Evolutionary conservation across 495 filamentous ascomycete species (phyloP).

Genomic region (Podospora sp.): DNA sequence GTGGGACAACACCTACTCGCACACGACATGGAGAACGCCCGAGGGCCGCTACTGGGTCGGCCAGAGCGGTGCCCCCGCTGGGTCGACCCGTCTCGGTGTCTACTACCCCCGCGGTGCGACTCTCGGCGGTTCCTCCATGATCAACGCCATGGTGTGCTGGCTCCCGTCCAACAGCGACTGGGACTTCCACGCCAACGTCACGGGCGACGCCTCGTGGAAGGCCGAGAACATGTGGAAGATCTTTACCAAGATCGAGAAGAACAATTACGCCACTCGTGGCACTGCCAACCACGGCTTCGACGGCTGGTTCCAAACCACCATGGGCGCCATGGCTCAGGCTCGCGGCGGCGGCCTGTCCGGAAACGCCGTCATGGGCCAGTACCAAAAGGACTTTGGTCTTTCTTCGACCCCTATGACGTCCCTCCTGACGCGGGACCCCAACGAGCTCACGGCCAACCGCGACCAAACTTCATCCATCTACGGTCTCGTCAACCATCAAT

Average conservation of each 20-base stretch:
- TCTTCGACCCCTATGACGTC: conserved; percentile 30
- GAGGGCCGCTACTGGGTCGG: conserved; percentile 42
- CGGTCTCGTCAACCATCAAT: conserved; percentile 38
- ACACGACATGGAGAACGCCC: conserved; percentile 38
- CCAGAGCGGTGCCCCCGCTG: conserved; percentile 34
- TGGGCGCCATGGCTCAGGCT: conserved; percentile 35
- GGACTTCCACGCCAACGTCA: conserved; percentile 39
- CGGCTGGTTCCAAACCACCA: conserved; percentile 42
- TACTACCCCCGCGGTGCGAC: conserved; percentile 43
- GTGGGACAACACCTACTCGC: conserved; percentile 37
- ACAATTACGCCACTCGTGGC: conserved; percentile 36
- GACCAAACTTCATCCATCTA: conserved; percentile 40
- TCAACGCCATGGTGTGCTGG: conserved; percentile 42
- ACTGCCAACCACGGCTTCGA: conserved; percentile 37
- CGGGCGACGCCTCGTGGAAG: conserved; percentile 33
- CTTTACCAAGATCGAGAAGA: conserved; percentile 40
- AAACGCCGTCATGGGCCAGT: conserved; percentile 37
- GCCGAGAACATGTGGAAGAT: conserved; percentile 42
- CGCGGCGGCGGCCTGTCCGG: conserved; percentile 29
- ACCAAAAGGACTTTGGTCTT: conserved; percentile 32
- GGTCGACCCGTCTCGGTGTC: conserved; percentile 37
- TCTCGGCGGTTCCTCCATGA: conserved; percentile 40
- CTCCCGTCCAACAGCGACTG: conserved; percentile 42
- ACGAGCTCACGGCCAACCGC: conserved; percentile 33
- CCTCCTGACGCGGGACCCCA: conserved; percentile 40